Base-by-base conservation (phyloP, 441 rosid species). In the Aquilaria agallochum region DNA sequence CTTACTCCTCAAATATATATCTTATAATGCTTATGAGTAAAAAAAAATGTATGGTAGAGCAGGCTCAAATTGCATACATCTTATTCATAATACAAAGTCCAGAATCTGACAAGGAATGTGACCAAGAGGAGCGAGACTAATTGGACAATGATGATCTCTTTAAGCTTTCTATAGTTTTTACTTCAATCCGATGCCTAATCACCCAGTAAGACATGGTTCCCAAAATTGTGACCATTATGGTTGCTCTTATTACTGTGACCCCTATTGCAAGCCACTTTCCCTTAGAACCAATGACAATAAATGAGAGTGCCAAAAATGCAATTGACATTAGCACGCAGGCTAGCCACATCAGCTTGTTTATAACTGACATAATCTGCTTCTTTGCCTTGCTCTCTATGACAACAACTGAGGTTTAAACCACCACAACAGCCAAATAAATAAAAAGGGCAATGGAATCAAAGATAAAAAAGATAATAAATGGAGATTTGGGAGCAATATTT, bases 31-130 rank as follows among this genome's bases (percentile, higher is more conserved):
- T 20, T 20, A 20, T 20, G 27, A 20, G 27, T 20, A 20, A 20
- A 20, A 20, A 15, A 20, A 20, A 20, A 20, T 20, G 27, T 20
- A 20, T 20, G 27, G 27, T 20, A 20, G 27, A 20, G 27, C 27
- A 20, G 27, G 27, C 48, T 75, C 66, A 93, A 55, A 94, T 89
- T 8, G 97, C 98, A 33, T 94, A 90, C 97, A 94, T 84, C 73
- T 81, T 90, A 81, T 83, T 85, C 65, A 90, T 95, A 51, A 79
- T 87, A 71, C 86, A 63, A 56, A 88, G 67, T 57, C 88, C 96
- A 56, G 86, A 56, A 73, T 93, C 98, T 0, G 95, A 85, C 31
- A 75, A 67, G 13, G 91, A 80, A 50, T 71, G 59, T 2, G 91
- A 80, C 74, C 76, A 36, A 36, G 42, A 75, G 2, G 91, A 90